phyloP scores from a whole-genome alignment of 805 yeast species.

The Wickerhamiella musiphila region DNA sequence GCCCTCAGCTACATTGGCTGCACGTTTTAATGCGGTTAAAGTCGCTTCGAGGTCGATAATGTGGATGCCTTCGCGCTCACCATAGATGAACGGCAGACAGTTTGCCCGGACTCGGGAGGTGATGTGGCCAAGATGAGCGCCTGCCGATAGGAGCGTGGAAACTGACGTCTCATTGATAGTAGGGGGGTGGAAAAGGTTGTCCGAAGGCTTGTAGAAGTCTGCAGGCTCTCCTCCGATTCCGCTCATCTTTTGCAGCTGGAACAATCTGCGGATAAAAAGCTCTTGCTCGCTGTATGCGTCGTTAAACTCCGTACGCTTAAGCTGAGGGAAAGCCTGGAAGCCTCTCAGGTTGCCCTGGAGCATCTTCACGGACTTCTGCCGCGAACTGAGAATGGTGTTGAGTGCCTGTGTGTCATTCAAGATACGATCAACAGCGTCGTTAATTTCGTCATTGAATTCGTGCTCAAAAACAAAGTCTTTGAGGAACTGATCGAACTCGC shows the following conservation, averaged over 20 bases:
- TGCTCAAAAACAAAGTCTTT: slow-evolving; percentile 17
- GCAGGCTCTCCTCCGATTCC: slow-evolving; percentile 46
- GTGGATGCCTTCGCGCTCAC: slow-evolving; percentile 79
- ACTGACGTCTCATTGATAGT: slow-evolving; percentile 41
- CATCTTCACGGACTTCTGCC: not conserved
- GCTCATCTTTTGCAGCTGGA: slow-evolving; percentile 38
- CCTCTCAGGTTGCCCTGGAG: slow-evolving; percentile 12
- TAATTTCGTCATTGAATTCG: slow-evolving; percentile 14
- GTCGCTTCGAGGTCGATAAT: slow-evolving; percentile 84
- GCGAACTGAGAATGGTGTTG: slow-evolving; percentile 2
- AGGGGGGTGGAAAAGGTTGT: slow-evolving; percentile 44
- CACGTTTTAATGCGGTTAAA: slow-evolving; percentile 52
- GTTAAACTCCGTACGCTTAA: slow-evolving; percentile 40
- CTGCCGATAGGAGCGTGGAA: slow-evolving; percentile 67
- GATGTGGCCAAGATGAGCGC: slow-evolving; percentile 91
- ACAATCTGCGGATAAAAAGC: slow-evolving; percentile 52
- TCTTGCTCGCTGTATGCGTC: slow-evolving; percentile 67
- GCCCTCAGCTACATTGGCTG: slow-evolving; percentile 70
- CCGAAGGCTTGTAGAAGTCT: slow-evolving; percentile 44
- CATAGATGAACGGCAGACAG: slow-evolving; percentile 74
- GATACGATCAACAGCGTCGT: slow-evolving; percentile 10
- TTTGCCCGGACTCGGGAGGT: slow-evolving; percentile 48
- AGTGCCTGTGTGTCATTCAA: slow-evolving; percentile 4
- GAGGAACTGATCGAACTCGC: slow-evolving; percentile 16
- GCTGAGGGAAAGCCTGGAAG: slow-evolving; percentile 34